Base-by-base conservation (phyloP, 176 grass and related monocot genomes). In the Tillandsia leiboldiana region DNA sequence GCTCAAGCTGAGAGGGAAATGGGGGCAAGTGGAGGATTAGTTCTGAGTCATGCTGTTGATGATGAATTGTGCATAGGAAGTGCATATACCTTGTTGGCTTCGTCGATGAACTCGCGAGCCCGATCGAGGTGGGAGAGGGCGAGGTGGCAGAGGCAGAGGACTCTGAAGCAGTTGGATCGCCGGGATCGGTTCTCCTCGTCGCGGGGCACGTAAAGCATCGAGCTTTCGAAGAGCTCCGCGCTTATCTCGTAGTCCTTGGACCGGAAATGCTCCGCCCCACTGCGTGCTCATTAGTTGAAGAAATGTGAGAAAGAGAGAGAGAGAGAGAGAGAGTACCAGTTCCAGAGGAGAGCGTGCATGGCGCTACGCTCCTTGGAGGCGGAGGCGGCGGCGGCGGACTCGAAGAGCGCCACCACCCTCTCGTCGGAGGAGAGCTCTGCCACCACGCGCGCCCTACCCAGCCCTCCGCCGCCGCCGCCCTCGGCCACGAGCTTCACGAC, bases 271-370 rank as follows among this genome's bases (percentile, higher is more conserved):
- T 93, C 94, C 0, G 75, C 68, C n/a, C 77, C 89, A 70, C 87
- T 99, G 78, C 65, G 69, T 91, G 48, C 12, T 49, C 27, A 61
- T 81, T 64, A 72, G 66, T 17, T 20, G 42, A 14, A 74, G 61
- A 75, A 65, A 57, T 48, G 42, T 75, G 33, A 64, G 58, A 50
- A 47, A 49, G 51, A 49, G 70, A 80, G 51, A 78, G 53, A 73
- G 26, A 71, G 51, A 72, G 63, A 69, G 49, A 56, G 12, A 69
- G 51, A 77, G 67, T n/a, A 99, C 94, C 86, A 90, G 61, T 72
- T 97, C 94, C 89, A 97, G 29, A 97, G 89, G 50, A 97, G 77
- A 28, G 86, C 75, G 70, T 97, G 86, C 89, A 97, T 97, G 15
- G 83, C 78, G 17, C 49, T 71, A 28, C 89, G 83, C 53, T 92